Evolutionary conservation across 176 grass and related monocot species (phyloP), one percentile per base, ranked within the genome.

Genomic region (Areca catechu): DNA sequence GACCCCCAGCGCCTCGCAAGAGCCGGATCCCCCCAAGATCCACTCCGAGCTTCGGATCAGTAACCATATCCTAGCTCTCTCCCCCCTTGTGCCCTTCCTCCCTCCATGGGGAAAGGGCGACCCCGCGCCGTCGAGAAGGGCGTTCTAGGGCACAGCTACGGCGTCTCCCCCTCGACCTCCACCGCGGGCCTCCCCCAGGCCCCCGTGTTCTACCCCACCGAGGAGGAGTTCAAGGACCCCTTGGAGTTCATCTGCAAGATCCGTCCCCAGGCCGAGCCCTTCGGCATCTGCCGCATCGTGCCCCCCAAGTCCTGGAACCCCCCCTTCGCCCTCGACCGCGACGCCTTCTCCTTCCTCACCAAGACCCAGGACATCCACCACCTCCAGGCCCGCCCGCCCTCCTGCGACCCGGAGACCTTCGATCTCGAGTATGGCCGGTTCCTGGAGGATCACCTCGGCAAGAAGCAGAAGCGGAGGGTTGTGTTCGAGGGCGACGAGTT

Each of bases 261-360:
- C 49, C 82, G 91, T 16, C 86, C 86, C 4, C 47, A 79, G 54
- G 86, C 91, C 16, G 91, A 95, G 77, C 77, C 68, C 22, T 95
- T 83, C 53, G 91, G 91, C 29, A 86, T 95, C 60, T 95, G 91
- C 71, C 83, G 83, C 53, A 95, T 95, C 60, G 91, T 95, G 14
- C 91, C 91, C 1, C 91, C 86, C 54, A 54, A 54, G 1, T 86
- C 80, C 15, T 95, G 91, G 91, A 78, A 65, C 2, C 90, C 85
- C 24, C 90, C 90, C 0, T 68, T 37, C 49, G 74, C 78, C 49
- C 80, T 86, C 21, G 77, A 89, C 52, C 70, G 68, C 29, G 18
- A 54, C 7, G 64, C 80, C 2, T 65, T 89, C 49, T 68, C 77
- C 7, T 86, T 95, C 62, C 83, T 80, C 63, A 90, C 86, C 21